Conservation (phyloP, 2,329 filamentous ascomycete genomes). For the Monosporascus sp. region DNA sequence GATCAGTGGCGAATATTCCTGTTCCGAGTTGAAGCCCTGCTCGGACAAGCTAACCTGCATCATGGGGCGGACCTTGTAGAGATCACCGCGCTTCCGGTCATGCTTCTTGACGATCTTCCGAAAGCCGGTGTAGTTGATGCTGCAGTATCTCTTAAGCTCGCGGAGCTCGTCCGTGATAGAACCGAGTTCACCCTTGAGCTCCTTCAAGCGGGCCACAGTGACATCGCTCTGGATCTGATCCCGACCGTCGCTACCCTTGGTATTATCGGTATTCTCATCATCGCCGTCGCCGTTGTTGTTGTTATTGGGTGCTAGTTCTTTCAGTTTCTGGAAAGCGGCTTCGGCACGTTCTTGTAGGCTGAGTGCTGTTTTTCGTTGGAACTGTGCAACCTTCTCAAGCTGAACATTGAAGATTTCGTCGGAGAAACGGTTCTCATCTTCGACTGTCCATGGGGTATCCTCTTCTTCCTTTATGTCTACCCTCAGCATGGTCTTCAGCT, state of each 20-base stretch:
- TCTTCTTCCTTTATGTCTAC: constrained; percentile 64
- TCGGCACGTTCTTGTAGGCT: constrained; percentile 50
- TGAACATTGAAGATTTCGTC: constrained; percentile 93
- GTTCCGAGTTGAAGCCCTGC: constrained; percentile 88
- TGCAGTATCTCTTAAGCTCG: constrained; percentile 91
- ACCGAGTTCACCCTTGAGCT: constrained; percentile 77
- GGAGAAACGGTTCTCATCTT: constrained; percentile 89
- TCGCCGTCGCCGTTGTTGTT: constrained; percentile 33
- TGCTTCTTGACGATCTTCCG: constrained; percentile 99
- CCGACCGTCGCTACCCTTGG: background rate
- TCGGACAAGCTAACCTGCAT: constrained; percentile 86
- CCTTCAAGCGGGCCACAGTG: constrained; percentile 53
- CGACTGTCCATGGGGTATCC: constrained; percentile 75
- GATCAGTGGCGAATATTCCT: constrained; percentile 80
- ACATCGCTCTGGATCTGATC: constrained; percentile 41
- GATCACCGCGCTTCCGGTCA: constrained; percentile 81
- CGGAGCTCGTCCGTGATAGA: constrained; percentile 83
- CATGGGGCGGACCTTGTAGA: constrained; percentile 85
- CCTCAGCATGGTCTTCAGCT: constrained; percentile 82
- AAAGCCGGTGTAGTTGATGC: constrained; percentile 95
- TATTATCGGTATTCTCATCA: background rate
- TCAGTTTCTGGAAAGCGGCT: constrained; percentile 62
- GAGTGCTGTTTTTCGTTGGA: constrained; percentile 75
- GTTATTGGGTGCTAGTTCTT: constrained; percentile 71
- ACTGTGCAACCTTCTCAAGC: constrained; percentile 88